Evolutionary conservation across 306 rosid species (phyloP).

Genomic region (Vigna trinervia): DNA sequence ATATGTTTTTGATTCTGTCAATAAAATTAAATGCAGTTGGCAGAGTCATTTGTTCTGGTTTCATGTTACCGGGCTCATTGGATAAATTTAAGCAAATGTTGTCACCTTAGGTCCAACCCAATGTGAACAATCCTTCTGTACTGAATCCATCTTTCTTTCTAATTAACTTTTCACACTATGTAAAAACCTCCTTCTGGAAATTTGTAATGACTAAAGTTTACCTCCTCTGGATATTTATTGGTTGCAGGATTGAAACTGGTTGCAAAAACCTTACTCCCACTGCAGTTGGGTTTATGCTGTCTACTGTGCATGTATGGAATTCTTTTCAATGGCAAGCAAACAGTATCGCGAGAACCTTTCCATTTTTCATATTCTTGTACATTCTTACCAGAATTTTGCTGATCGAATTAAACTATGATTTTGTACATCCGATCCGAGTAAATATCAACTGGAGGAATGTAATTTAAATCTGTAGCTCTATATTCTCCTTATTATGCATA

Average conservation of each 20-base stretch:
- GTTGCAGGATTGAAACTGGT: constrained; percentile 44
- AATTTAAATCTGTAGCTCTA: constrained; percentile 4
- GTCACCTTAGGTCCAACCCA: constrained; percentile 65
- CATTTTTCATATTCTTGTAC: constrained; percentile 32
- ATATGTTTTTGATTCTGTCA: constrained; percentile 59
- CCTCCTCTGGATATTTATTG: constrained; percentile 40
- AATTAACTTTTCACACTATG: constrained; percentile 43
- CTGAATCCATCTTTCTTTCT: constrained; percentile 49
- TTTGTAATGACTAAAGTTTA: constrained; percentile 42
- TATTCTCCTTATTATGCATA: not conserved
- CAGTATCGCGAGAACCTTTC: constrained; percentile 2
- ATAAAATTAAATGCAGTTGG: constrained; percentile 61
- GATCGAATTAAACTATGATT: not conserved
- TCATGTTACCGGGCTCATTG: constrained; percentile 61
- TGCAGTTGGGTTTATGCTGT: constrained; percentile 22
- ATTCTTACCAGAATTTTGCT: constrained; percentile 31
- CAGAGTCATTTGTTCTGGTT: constrained; percentile 61
- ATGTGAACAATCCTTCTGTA: constrained; percentile 63
- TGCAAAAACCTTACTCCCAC: constrained; percentile 27
- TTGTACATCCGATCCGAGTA: not conserved
- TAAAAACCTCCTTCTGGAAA: constrained; percentile 37
- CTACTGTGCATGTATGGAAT: constrained; percentile 34
- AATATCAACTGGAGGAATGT: constrained; percentile 5
- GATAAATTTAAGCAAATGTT: constrained; percentile 71
- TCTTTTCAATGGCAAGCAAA: constrained; percentile 29